Conservation (phyloP, 1,139 yeast genomes). For the Kodamaea suecica region DNA sequence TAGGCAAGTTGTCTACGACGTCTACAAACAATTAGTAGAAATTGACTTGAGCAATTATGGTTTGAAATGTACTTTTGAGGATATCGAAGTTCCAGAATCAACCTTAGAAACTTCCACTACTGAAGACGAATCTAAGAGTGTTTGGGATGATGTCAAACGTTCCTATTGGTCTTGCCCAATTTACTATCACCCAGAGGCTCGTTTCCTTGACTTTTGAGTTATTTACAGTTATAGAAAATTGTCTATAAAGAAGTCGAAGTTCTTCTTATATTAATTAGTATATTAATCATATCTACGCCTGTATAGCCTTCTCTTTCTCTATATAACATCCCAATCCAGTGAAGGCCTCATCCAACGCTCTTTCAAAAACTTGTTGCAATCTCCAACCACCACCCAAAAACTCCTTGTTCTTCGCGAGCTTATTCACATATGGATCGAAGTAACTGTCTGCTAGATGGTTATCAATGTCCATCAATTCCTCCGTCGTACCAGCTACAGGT, state of each 20-base stretch:
- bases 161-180: slow-evolving; percentile 74
- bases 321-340: slow-evolving; percentile 83
- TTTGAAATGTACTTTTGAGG: slow-evolving; percentile 52
- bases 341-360: slow-evolving; percentile 85
- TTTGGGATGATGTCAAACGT: slow-evolving; percentile 70
- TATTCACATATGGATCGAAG: slow-evolving; percentile 46
- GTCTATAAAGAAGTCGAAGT: too few species aligned
- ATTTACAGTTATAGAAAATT: too few species aligned
- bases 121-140: slow-evolving; percentile 33
- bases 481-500: slow-evolving; percentile 23
- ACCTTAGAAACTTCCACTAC: slow-evolving; percentile 12
- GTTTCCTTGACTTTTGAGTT: slow-evolving; percentile 36
- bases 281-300: too few species aligned
- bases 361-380: slow-evolving; percentile 62
- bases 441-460: slow-evolving; percentile 54
- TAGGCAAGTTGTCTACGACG: slow-evolving; percentile 83
- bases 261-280: too few species aligned
- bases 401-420: slow-evolving; percentile 61
- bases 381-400: slow-evolving; percentile 87
- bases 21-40: slow-evolving; percentile 77
- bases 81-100: slow-evolving; percentile 38
- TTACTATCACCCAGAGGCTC: slow-evolving; percentile 62
- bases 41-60: slow-evolving; percentile 82
- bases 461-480: slow-evolving; percentile 42
- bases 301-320: slow-evolving; percentile 52